Evolutionary conservation across 2,329 filamentous ascomycete genomes (phyloP).

Genomic region (Acrodontium crateriforme): DNA sequence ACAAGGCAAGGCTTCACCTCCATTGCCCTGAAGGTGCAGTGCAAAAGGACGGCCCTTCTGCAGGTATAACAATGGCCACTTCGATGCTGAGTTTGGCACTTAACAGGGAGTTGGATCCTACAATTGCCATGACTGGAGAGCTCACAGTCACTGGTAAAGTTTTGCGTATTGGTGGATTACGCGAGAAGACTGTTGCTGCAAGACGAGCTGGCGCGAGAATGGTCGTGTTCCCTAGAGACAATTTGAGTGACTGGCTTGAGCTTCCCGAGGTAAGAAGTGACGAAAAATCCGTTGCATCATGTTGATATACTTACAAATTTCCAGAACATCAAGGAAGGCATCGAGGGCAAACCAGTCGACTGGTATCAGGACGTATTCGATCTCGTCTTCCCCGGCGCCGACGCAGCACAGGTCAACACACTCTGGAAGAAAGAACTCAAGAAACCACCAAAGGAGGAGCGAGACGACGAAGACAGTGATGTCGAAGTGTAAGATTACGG

Average conservation of each 20-base stretch:
- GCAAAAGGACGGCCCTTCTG: slow-evolving; percentile 67
- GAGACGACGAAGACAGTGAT: slow-evolving; percentile 17
- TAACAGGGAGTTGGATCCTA: slow-evolving; percentile 63
- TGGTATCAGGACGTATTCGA: slow-evolving; percentile 95
- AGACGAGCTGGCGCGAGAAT: slow-evolving; percentile 82
- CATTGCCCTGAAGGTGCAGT: slow-evolving; percentile 96
- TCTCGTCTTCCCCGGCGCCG: slow-evolving; percentile 72
- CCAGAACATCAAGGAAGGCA: slow-evolving; percentile 94
- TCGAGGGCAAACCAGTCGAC: slow-evolving; percentile 76
- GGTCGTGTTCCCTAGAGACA: slow-evolving; percentile 90
- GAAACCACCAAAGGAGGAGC: slow-evolving; percentile 42
- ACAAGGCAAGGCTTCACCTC: slow-evolving; percentile 86
- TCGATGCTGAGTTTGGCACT: slow-evolving; percentile 75
- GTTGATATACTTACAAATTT: slow-evolving; percentile 5
- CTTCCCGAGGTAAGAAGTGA: slow-evolving; percentile 68
- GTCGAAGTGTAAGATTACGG: no score
- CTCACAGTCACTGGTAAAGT: slow-evolving; percentile 95
- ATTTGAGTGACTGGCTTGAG: slow-evolving; percentile 93
- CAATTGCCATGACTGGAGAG: slow-evolving; percentile 95
- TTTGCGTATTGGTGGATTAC: slow-evolving; percentile 77
- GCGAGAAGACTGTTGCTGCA: slow-evolving; percentile 96
- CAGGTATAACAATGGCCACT: slow-evolving; percentile 97
- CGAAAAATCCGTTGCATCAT: not conserved
- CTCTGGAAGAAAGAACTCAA: slow-evolving; percentile 53
- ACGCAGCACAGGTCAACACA: slow-evolving; percentile 57